phyloP scores from a whole-genome alignment of 2,329 filamentous ascomycete species.

The Neopestalotiopsis sp. region DNA sequence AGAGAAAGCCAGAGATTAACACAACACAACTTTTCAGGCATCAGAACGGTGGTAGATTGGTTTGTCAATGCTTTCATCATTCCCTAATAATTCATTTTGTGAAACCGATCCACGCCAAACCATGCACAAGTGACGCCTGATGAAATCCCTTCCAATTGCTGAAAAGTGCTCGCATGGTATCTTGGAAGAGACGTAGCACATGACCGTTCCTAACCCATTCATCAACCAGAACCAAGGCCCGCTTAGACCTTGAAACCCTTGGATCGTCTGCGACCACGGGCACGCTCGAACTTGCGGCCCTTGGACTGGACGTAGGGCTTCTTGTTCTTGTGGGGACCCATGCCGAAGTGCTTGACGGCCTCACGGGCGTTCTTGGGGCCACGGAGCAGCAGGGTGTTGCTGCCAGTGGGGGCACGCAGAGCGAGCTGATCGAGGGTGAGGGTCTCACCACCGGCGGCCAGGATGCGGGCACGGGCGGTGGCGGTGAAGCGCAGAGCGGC shows the following conservation, averaged over 20 bases:
- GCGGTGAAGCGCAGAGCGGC: conserved; percentile 97
- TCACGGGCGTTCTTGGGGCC: conserved; percentile 98
- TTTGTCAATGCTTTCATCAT: conserved; percentile 37
- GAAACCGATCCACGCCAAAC: conserved; percentile 55
- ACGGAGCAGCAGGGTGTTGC: conserved; percentile 96
- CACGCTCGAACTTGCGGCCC: conserved; percentile 99
- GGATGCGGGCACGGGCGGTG: conserved; percentile 91
- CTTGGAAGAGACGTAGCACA: conserved; percentile 37
- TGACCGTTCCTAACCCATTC: conserved; percentile 34
- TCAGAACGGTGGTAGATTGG: conserved; percentile 20
- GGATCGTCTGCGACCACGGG: conserved; percentile 97
- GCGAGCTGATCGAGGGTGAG: conserved; percentile 98
- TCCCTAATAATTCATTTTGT: conserved; percentile 41
- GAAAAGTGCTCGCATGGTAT: conserved; percentile 34
- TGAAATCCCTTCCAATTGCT: conserved; percentile 32
- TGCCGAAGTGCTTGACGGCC: conserved; percentile 98
- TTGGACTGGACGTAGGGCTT: conserved; percentile 98
- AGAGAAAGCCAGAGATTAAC: neutral
- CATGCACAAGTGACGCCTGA: conserved; percentile 43
- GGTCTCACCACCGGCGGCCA: conserved; percentile 91
- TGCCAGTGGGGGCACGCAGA: conserved; percentile 90
- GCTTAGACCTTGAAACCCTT: conserved; percentile 99
- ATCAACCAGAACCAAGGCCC: conserved; percentile 29
- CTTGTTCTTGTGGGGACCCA: conserved; percentile 98
- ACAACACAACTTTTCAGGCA: conserved; percentile 5